Conservation (phyloP, 2,329 filamentous ascomycete genomes). For the Fusarium hainanense region DNA sequence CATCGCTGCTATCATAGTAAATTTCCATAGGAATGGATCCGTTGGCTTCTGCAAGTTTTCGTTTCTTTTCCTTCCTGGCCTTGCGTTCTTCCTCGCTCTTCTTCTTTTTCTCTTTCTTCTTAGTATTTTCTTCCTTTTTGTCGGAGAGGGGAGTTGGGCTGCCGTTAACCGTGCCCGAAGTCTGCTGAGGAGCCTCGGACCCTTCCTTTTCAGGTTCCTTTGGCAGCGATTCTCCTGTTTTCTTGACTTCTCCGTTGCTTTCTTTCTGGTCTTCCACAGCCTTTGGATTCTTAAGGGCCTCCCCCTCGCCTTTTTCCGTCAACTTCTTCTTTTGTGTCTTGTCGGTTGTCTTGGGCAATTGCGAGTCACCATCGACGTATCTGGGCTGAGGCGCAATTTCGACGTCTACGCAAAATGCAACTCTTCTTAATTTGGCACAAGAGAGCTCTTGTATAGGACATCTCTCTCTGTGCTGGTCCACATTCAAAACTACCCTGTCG, state of each 20-base stretch:
- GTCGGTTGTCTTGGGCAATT: slow-evolving; percentile 55
- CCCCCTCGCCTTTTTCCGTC: slow-evolving; percentile 77
- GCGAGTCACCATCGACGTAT: slow-evolving; percentile 72
- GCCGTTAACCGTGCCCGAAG: slow-evolving; percentile 41
- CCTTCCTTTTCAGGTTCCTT: slow-evolving; percentile 56
- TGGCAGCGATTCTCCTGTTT: slow-evolving; percentile 53
- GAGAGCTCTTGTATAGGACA: slow-evolving; percentile 84
- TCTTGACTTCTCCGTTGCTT: slow-evolving; percentile 52
- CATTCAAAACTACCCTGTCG: slow-evolving; percentile 83
- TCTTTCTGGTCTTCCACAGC: slow-evolving; percentile 64
- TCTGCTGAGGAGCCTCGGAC: slow-evolving; percentile 42
- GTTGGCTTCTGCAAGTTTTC: slow-evolving; percentile 86
- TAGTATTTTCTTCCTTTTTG: slow-evolving; percentile 60
- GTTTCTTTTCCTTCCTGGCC: slow-evolving; percentile 89
- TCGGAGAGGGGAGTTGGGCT: slow-evolving; percentile 30
- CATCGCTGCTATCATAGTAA: slow-evolving; percentile 75
- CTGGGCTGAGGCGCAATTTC: slow-evolving; percentile 91
- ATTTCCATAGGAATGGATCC: slow-evolving; percentile 88
- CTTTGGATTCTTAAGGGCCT: slow-evolving; percentile 75
- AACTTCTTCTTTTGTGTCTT: slow-evolving; percentile 69
- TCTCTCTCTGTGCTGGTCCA: slow-evolving; percentile 82
- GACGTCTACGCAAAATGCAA: slow-evolving; percentile 96
- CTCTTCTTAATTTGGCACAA: slow-evolving; percentile 82
- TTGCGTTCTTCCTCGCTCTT: slow-evolving; percentile 92
- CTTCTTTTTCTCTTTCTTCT: slow-evolving; percentile 97